Percentiles rank a stretch among this genome's conserved stretches.
phyloP scores from a whole-genome alignment of 495 filamentous ascomycete species.

The Stereocaulon alpinum region DNA sequence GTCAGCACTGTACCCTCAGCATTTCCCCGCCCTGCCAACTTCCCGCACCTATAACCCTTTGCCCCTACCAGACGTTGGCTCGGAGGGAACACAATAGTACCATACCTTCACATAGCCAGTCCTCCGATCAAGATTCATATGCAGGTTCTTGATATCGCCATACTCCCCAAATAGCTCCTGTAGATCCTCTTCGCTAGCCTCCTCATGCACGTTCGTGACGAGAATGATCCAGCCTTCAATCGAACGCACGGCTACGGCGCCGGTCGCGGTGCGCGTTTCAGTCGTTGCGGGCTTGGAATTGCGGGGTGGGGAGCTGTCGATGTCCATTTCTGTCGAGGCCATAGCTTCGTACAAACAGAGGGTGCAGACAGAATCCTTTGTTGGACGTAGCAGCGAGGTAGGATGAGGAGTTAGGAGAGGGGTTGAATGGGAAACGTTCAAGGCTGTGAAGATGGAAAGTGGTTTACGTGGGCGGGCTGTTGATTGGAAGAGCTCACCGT shows the following conservation, averaged over 20 bases:
- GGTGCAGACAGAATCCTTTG: not conserved
- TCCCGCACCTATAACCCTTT: too few relatives aligned
- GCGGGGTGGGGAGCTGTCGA: constrained; percentile 46
- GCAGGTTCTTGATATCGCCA: constrained; percentile 96
- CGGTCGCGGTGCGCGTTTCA: constrained; percentile 59
- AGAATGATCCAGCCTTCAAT: constrained; percentile 99
- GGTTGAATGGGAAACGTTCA: too few relatives aligned
- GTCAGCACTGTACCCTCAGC: not conserved
- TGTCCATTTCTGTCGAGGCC: constrained; percentile 69
- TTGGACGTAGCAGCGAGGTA: not conserved
- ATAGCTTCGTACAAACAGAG: constrained; percentile 30
- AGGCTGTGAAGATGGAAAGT: too few relatives aligned
- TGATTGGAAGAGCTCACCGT: too few relatives aligned
- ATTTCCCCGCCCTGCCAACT: too few relatives aligned
- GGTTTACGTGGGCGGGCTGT: too few relatives aligned
- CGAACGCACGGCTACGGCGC: constrained; percentile 86
- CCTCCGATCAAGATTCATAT: constrained; percentile 85
- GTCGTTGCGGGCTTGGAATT: constrained; percentile 49
- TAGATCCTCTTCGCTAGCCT: constrained; percentile 91
- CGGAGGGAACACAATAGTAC: too few relatives aligned
- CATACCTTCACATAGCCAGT: constrained; percentile 95
- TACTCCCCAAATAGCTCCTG: constrained; percentile 92
- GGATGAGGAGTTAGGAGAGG: not conserved
- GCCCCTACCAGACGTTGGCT: too few relatives aligned
- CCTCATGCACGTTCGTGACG: constrained; percentile 94